phyloP scores from a whole-genome alignment of 495 filamentous ascomycete genomes.

The Penicillium turbatum region DNA sequence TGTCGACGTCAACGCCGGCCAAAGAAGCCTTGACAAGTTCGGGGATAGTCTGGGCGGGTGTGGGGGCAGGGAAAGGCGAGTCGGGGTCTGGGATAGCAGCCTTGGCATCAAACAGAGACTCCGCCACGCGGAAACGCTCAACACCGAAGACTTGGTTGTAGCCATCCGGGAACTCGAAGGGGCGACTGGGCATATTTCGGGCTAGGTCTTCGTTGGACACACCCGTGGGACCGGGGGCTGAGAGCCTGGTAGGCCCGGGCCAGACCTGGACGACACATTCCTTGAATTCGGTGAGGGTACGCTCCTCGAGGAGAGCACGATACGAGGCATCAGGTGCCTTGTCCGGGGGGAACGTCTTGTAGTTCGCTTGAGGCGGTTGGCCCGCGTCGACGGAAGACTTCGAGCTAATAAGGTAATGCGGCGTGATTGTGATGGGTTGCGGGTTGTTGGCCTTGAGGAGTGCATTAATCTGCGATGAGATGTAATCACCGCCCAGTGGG shows the following conservation, averaged over 20 bases:
- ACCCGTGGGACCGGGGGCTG: slow-evolving; percentile 52
- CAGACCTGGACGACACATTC: slow-evolving; percentile 93
- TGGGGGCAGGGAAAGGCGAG: slow-evolving; percentile 46
- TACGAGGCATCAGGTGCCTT: slow-evolving; percentile 66
- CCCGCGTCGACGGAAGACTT: slow-evolving; percentile 89
- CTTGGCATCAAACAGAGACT: slow-evolving; percentile 83
- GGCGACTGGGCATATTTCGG: slow-evolving; percentile 61
- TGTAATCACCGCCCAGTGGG: slow-evolving; percentile 79
- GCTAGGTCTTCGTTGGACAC: slow-evolving; percentile 66
- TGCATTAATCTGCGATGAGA: slow-evolving; percentile 79
- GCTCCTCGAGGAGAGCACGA: slow-evolving; percentile 81
- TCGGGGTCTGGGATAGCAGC: slow-evolving; percentile 47
- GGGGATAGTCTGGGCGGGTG: slow-evolving; percentile 69
- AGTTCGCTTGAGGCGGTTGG: slow-evolving; percentile 67
- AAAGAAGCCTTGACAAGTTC: slow-evolving; percentile 74
- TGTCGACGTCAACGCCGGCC: slow-evolving; percentile 77
- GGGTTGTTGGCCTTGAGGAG: slow-evolving; percentile 67
- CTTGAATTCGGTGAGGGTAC: slow-evolving; percentile 92
- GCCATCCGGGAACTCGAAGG: slow-evolving; percentile 95
- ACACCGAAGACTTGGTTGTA: slow-evolving; percentile 88
- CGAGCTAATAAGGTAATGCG: slow-evolving; percentile 79
- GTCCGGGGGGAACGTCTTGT: slow-evolving; percentile 58
- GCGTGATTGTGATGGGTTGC: slow-evolving; percentile 74
- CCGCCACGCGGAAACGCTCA: slow-evolving; percentile 77
- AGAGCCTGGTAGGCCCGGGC: slow-evolving; percentile 71